Percentiles rank a stretch among this genome's conserved stretches.
Conservation (phyloP, 2,329 filamentous ascomycete species). For the Aspergillus novoparasiticus region DNA sequence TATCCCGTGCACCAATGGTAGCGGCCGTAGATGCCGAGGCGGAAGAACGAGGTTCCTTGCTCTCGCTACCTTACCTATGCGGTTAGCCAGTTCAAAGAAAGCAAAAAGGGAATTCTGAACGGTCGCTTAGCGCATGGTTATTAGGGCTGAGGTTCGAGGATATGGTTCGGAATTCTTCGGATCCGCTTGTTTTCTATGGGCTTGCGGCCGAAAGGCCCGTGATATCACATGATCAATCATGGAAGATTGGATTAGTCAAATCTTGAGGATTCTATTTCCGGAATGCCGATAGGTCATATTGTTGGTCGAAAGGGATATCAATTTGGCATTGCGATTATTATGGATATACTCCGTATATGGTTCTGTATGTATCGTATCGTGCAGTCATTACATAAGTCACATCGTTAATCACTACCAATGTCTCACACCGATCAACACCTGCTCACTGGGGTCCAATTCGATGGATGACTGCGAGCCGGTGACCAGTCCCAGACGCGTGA, state of each 20-base stretch:
- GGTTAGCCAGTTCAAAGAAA: not conserved
- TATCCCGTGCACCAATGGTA: not conserved
- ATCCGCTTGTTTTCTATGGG: not conserved
- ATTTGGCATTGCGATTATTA: not conserved
- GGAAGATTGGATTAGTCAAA: not conserved
- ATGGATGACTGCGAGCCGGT: conserved; percentile 46
- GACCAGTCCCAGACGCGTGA: conserved; percentile 67
- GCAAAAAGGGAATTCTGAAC: conserved; percentile 2
- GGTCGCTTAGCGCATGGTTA: conserved; percentile 13
- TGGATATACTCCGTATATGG: not conserved
- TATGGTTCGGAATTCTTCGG: conserved; percentile 24
- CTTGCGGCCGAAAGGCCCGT: conserved; percentile 13
- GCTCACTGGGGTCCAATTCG: conserved; percentile 38
- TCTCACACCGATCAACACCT: conserved; percentile 61
- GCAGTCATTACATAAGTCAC: conserved; percentile 2
- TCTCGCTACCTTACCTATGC: conserved; percentile 1
- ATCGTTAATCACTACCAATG: conserved; percentile 61
- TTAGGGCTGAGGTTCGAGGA: conserved; percentile 22
- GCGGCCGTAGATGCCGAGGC: not conserved
- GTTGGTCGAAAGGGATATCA: not conserved
- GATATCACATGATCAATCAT: conserved; percentile 10
- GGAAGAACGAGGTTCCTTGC: conserved; percentile 1
- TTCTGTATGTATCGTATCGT: not conserved
- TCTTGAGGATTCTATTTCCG: not conserved
- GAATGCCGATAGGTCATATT: not conserved